These are phyloP conservation scores for Plectranthus barbatus DNA, from an alignment of 257 asterid species.

Conservation along the genomic window DNA sequence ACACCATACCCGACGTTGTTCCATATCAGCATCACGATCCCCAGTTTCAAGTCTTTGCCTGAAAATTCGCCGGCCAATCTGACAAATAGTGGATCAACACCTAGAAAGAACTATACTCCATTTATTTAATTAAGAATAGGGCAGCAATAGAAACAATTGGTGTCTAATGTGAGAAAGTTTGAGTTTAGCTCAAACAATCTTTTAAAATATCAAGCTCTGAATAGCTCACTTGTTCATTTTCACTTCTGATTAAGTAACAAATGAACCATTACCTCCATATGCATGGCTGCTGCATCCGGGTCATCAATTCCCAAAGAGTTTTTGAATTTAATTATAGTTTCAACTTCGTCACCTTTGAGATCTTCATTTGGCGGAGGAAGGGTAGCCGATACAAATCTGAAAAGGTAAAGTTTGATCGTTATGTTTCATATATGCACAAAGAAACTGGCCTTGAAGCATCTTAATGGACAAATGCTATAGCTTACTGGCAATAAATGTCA, in stretches of 20 bases:
- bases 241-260: no score
- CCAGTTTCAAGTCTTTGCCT: constrained; percentile 98
- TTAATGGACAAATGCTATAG: neutral
- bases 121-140: neutral
- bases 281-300: constrained; percentile 96
- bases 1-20: constrained; percentile 61
- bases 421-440: constrained; percentile 4
- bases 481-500: constrained; percentile 85
- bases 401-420: neutral
- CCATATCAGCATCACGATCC: constrained; percentile 68
- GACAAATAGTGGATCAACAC: constrained; percentile 30
- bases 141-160: no score
- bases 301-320: constrained; percentile 92
- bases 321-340: constrained; percentile 62
- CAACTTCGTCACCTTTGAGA: constrained; percentile 89
- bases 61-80: constrained; percentile 91
- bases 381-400: constrained; percentile 68
- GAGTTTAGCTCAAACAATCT: neutral
- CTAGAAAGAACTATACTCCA: constrained; percentile 13
- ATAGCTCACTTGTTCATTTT: neutral
- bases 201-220: neutral
- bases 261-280: constrained; percentile 70
- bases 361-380: constrained; percentile 82
- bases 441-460: neutral
- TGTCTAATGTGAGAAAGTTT: no score